Evolutionary conservation across 495 filamentous ascomycete species (phyloP).

Genomic region (Thozetella sp.): DNA sequence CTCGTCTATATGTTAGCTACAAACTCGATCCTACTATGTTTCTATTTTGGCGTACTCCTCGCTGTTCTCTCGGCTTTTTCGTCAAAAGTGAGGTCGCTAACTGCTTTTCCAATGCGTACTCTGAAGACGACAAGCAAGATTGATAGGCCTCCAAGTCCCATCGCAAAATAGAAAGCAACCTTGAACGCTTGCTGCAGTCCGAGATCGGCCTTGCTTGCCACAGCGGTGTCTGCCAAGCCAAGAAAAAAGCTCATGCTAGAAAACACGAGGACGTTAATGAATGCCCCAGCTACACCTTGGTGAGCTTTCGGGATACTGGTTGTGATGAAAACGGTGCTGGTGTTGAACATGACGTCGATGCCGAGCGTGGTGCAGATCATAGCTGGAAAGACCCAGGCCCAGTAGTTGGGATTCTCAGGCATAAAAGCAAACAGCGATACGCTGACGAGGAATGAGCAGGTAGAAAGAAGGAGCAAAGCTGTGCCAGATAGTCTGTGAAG

Average conservation of each 20-base stretch:
- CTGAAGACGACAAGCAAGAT: constrained; percentile 52
- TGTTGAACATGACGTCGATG: constrained; percentile 73
- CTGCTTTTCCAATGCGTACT: constrained; percentile 63
- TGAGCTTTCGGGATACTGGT: constrained; percentile 59
- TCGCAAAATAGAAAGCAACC: constrained; percentile 64
- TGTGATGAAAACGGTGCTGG: constrained; percentile 74
- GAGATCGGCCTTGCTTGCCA: constrained; percentile 37
- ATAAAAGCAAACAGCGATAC: constrained; percentile 67
- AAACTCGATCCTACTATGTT: no score
- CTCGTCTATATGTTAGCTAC: no score
- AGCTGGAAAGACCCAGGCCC: constrained; percentile 64
- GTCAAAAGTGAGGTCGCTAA: constrained; percentile 65
- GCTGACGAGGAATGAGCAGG: constrained; percentile 57
- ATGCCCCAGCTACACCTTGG: constrained; percentile 70
- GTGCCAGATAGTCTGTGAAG: constrained; percentile 68
- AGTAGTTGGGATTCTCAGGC: constrained; percentile 51
- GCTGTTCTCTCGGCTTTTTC: constrained; percentile 44
- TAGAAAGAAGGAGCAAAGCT: constrained; percentile 61
- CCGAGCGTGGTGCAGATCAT: constrained; percentile 75
- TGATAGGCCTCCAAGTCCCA: constrained; percentile 53
- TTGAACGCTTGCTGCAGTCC: constrained; percentile 54
- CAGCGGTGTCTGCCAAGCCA: constrained; percentile 62
- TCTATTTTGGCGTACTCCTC: no score
- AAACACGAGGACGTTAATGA: constrained; percentile 45
- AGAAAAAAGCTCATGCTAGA: constrained; percentile 69